These are phyloP conservation scores for Mucor mucedo DNA, from an alignment of 371 early-diverging fungal species.

Conservation along the genomic window DNA sequence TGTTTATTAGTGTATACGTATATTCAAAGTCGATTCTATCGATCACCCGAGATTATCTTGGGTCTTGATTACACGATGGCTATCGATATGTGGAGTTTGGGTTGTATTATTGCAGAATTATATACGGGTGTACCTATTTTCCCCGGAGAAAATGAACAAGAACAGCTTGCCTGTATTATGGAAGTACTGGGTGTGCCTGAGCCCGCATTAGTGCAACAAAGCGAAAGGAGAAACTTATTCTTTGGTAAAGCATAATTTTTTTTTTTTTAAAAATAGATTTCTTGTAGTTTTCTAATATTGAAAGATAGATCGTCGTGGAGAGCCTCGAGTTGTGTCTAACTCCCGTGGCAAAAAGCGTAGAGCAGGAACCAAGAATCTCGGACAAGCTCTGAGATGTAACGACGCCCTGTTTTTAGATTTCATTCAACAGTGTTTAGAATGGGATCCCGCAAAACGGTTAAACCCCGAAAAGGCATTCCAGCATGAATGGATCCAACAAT, in stretches of 20 bases:
- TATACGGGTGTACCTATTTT: slow-evolving; percentile 88
- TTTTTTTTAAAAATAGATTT: background rate
- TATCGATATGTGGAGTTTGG: slow-evolving; percentile 99
- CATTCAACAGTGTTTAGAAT: slow-evolving; percentile 79
- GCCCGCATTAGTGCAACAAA: slow-evolving; percentile 73
- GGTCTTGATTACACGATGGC: slow-evolving; percentile 82
- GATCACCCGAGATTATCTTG: slow-evolving; percentile 95
- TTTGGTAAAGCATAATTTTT: slow-evolving; percentile 64
- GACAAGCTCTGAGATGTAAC: slow-evolving; percentile 68
- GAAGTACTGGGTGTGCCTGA: slow-evolving; percentile 89
- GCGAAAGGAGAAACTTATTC: slow-evolving; percentile 82
- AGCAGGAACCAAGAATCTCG: slow-evolving; percentile 79
- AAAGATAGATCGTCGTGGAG: slow-evolving; percentile 63
- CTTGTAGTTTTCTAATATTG: background rate
- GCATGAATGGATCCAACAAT: slow-evolving; percentile 76
- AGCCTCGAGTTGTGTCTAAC: slow-evolving; percentile 78
- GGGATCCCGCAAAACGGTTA: slow-evolving; percentile 92
- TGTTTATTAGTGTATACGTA: slow-evolving; percentile 79
- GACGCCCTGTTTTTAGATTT: slow-evolving; percentile 87
- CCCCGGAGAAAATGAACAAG: slow-evolving; percentile 95
- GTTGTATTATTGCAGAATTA: slow-evolving; percentile 97
- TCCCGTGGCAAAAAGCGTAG: slow-evolving; percentile 87
- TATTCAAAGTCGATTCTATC: slow-evolving; percentile 96
- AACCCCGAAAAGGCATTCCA: slow-evolving; percentile 85
- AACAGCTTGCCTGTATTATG: slow-evolving; percentile 92